Conservation (phyloP, 768 basidiomycete species). For the Galerina sulciceps region DNA sequence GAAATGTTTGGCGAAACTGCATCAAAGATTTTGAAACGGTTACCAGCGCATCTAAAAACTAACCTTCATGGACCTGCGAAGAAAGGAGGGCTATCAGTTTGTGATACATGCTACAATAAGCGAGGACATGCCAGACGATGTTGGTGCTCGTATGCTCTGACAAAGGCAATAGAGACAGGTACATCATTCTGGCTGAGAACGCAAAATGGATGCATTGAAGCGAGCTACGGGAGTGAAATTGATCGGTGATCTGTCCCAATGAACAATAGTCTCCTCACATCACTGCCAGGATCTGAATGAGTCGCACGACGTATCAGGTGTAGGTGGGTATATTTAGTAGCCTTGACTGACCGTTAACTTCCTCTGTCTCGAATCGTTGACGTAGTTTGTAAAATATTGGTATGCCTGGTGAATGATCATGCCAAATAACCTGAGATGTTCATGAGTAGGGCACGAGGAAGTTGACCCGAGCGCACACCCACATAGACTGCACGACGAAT, state of each 20-base stretch:
- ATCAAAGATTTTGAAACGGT: no score
- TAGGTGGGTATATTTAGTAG: neutral
- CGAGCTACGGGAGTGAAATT: neutral
- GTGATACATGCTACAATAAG: neutral
- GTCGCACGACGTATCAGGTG: neutral
- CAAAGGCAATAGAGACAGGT: neutral
- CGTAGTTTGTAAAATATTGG: conserved; percentile 3
- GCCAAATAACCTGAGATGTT: neutral
- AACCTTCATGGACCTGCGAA: conserved; percentile 1
- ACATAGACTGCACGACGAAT: conserved; percentile 1
- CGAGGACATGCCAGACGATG: neutral
- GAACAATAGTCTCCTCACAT: neutral
- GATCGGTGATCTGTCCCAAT: neutral
- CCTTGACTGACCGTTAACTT: neutral
- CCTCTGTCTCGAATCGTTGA: neutral
- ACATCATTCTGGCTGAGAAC: conserved; percentile 2
- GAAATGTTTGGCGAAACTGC: neutral
- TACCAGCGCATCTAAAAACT: neutral
- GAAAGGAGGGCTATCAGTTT: neutral
- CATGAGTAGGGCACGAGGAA: no score
- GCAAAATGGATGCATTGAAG: conserved; percentile 1
- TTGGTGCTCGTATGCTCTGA: neutral
- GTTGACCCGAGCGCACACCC: no score
- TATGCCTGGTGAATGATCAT: conserved; percentile 1
- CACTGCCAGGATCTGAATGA: neutral